phyloP scores from a whole-genome alignment of 441 rosid species.

The Pelargonium myrrhifolium region DNA sequence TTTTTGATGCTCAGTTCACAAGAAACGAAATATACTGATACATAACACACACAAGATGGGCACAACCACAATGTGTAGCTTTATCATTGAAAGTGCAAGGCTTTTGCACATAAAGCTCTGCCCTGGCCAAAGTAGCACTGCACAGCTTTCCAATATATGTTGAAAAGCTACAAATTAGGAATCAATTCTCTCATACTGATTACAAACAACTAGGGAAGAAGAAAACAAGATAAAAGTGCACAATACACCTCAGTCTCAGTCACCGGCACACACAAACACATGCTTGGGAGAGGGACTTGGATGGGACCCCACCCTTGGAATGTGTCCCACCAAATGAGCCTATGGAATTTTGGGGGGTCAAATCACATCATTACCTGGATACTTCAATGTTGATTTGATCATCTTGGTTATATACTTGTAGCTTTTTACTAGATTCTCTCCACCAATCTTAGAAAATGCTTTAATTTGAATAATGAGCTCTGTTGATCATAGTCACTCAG shows the following conservation, averaged over 20 bases:
- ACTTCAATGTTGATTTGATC: background rate
- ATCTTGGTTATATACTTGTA: conserved; percentile 16
- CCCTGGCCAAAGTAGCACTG: conserved; percentile 17
- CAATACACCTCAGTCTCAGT: background rate
- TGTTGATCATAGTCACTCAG: background rate
- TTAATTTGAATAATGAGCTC: conserved; percentile 11
- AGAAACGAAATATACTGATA: no score
- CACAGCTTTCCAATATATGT: conserved; percentile 27
- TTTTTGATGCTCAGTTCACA: no score
- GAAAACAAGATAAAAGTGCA: background rate
- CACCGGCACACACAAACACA: background rate
- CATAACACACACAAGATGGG: no score
- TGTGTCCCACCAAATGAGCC: conserved; percentile 11
- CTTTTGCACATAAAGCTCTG: conserved; percentile 22
- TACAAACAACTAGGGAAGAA: no score
- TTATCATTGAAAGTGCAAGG: conserved; percentile 9
- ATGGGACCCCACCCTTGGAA: no score
- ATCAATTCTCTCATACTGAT: conserved; percentile 26
- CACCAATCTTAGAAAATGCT: no score
- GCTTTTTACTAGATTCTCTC: conserved; percentile 21
- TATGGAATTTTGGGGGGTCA: background rate
- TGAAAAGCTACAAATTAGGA: conserved; percentile 24
- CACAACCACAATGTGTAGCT: conserved; percentile 5
- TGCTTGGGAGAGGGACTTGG: no score
- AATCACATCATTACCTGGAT: conserved; percentile 15